These are phyloP conservation scores for Talaromyces sp. DNA, from an alignment of 2,329 filamentous ascomycete species.

Conservation along the genomic window DNA sequence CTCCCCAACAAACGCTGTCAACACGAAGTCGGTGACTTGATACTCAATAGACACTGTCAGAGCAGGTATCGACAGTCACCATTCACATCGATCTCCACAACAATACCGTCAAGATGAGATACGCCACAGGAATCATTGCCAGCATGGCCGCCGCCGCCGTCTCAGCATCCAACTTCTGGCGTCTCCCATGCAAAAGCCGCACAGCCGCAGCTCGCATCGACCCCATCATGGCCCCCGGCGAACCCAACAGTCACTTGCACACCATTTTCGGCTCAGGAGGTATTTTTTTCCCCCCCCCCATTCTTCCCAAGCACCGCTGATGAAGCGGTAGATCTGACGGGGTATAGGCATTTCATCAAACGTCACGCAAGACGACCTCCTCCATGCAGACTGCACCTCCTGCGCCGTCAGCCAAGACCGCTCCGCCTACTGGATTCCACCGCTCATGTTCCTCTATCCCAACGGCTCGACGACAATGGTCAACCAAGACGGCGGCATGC, in stretches of 20 bases:
- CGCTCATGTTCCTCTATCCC: conserved; percentile 69
- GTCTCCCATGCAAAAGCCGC: conserved; percentile 74
- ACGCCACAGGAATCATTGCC: not conserved
- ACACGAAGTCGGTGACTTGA: not conserved
- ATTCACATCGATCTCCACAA: not conserved
- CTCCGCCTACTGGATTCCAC: conserved; percentile 84
- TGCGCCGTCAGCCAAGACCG: conserved; percentile 76
- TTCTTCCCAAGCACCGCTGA: too few relatives aligned
- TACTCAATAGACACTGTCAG: not conserved
- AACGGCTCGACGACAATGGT: conserved; percentile 68
- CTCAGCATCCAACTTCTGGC: conserved; percentile 61
- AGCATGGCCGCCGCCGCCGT: not conserved
- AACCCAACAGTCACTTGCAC: conserved; percentile 64
- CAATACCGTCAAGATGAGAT: not conserved
- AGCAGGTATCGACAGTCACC: conserved; percentile 3
- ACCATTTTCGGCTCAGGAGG: conserved; percentile 70
- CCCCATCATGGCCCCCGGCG: conserved; percentile 65
- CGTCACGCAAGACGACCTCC: conserved; percentile 57
- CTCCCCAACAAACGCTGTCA: not conserved
- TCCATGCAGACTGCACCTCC: conserved; percentile 67
- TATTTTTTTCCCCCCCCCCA: conserved; percentile 55
- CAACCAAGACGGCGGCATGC: conserved; percentile 73
- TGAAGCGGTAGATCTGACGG: too few relatives aligned
- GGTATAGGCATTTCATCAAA: conserved; percentile 63
- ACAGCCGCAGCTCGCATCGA: conserved; percentile 70